A percentile compares a stretch with the other conserved stretches of the same genome.
These are phyloP conservation scores for Daldinia sp. DNA, from an alignment of 2,329 filamentous ascomycete genomes.

Conservation along the genomic window DNA sequence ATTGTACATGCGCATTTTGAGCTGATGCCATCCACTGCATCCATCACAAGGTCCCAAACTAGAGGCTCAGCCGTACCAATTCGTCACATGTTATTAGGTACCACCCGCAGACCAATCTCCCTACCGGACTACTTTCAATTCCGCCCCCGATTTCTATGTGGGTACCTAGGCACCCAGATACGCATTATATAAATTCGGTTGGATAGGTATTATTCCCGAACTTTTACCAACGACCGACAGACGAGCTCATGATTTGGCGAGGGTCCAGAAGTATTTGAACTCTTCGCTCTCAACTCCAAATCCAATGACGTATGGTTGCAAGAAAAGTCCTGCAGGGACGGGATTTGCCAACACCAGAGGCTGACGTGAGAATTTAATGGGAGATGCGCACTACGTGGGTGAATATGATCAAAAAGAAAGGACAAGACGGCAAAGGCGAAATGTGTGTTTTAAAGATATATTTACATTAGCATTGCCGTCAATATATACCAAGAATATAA, in stretches of 20 bases:
- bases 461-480: neutral
- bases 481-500: neutral
- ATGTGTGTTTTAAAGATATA: neutral
- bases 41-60: neutral
- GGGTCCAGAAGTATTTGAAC: slow-evolving; percentile 5
- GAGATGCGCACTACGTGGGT: slow-evolving; percentile 1
- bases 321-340: slow-evolving; percentile 35
- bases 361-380: slow-evolving; percentile 31
- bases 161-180: neutral
- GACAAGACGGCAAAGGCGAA: neutral
- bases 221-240: neutral
- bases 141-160: neutral
- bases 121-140: neutral
- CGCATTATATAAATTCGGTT: neutral
- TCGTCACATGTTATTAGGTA: slow-evolving; percentile 7
- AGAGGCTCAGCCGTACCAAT: neutral
- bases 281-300: neutral
- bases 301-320: slow-evolving; percentile 31
- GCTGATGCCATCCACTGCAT: neutral
- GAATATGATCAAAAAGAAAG: slow-evolving; percentile 4
- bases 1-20: slow-evolving; percentile 3
- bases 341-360: slow-evolving; percentile 23
- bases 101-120: neutral
- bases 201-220: slow-evolving; percentile 1
- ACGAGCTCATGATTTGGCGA: neutral